A percentile compares a stretch with the other conserved stretches of the same genome.
Conservation (phyloP, 306 rosid genomes). For the Cucurbita maxima region DNA sequence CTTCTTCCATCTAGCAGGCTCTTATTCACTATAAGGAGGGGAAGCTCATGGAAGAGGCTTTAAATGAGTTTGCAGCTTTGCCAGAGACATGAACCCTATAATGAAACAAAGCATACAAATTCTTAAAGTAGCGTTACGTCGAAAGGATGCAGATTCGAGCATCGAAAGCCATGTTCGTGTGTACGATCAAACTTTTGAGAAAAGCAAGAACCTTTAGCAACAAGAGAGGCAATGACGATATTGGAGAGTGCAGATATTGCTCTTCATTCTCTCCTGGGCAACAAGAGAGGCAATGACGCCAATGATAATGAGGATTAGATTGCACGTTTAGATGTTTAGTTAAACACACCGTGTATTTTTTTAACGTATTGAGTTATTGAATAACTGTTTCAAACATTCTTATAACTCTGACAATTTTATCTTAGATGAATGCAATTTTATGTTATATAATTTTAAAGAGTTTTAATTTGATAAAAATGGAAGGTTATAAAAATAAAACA, state of each 20-base stretch:
- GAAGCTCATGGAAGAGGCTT: slow-evolving; percentile 28
- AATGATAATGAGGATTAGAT: slow-evolving; percentile 26
- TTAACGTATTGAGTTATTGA: slow-evolving; percentile 47
- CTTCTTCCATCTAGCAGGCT: slow-evolving; percentile 37
- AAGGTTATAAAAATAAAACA: background rate
- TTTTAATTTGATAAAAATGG: no score
- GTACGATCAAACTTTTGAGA: slow-evolving; percentile 32
- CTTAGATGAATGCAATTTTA: background rate
- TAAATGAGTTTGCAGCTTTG: slow-evolving; percentile 35
- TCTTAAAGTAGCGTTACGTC: slow-evolving; percentile 47
- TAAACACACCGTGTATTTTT: slow-evolving; percentile 56
- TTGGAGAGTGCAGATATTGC: slow-evolving; percentile 23
- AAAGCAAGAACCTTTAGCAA: slow-evolving; percentile 33
- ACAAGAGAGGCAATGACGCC: background rate
- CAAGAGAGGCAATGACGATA: no score
- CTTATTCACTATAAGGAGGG: slow-evolving; percentile 28
- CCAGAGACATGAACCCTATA: slow-evolving; percentile 31
- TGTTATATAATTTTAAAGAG: no score
- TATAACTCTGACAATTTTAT: background rate
- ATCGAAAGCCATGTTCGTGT: slow-evolving; percentile 31
- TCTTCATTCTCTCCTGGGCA: slow-evolving; percentile 27
- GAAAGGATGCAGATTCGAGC: slow-evolving; percentile 35
- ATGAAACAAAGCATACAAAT: slow-evolving; percentile 23
- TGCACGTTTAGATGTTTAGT: slow-evolving; percentile 49
- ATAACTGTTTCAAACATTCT: background rate